phyloP scores from a whole-genome alignment of 225 moss, liverwort and hornwort genomes.

The Polytrichum commune region DNA sequence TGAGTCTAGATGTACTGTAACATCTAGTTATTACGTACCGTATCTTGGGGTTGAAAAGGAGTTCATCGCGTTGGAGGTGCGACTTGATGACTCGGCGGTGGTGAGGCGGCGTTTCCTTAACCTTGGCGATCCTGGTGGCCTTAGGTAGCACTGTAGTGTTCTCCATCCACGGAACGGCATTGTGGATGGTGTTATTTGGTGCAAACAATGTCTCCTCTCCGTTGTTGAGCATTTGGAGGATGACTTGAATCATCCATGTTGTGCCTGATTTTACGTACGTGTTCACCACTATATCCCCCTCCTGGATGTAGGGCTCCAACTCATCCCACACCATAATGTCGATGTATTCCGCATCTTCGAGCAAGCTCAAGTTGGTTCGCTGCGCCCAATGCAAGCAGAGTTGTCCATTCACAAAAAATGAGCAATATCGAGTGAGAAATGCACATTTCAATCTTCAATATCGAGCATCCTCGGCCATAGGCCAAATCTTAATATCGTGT shows the following conservation, averaged over 20 bases:
- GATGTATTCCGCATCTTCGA: background rate
- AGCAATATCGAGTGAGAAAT: too few relatives aligned
- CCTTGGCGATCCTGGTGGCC: background rate
- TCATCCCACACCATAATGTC: background rate
- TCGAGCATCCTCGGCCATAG: too few relatives aligned
- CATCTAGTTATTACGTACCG: background rate
- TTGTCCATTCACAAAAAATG: too few relatives aligned
- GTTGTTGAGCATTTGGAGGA: background rate
- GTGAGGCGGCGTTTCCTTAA: background rate
- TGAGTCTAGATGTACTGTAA: too few relatives aligned
- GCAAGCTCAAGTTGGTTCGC: too few relatives aligned
- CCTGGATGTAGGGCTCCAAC: background rate
- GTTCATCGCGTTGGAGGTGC: background rate
- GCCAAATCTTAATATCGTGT: too few relatives aligned
- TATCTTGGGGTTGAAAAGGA: background rate
- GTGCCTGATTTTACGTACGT: background rate
- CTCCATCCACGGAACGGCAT: background rate
- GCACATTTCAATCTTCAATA: too few relatives aligned
- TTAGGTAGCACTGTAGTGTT: background rate
- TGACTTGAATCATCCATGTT: background rate
- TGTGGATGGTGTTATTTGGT: background rate
- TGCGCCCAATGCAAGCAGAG: too few relatives aligned
- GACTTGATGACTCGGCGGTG: background rate
- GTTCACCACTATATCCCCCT: conserved; percentile 1
- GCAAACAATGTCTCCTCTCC: background rate